Conservation (phyloP, 768 basidiomycete genomes). For the Boletus rubroflammeus region DNA sequence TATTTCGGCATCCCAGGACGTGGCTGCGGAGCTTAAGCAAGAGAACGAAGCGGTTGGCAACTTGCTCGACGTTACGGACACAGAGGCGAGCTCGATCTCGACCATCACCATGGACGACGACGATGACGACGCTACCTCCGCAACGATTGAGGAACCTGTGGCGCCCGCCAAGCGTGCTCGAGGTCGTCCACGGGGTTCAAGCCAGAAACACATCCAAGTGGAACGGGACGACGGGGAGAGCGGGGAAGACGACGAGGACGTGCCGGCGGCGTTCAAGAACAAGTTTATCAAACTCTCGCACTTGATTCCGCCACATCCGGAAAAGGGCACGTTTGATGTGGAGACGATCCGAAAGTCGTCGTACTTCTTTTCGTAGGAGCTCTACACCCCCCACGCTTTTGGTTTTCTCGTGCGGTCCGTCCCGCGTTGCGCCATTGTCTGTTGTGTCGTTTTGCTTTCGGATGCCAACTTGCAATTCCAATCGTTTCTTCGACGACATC, state of each 20-base stretch:
- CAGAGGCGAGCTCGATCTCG: constrained; percentile 31
- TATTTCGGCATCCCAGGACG: constrained; percentile 40
- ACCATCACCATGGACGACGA: constrained; percentile 15
- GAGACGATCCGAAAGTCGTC: constrained; percentile 71
- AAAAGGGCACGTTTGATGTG: constrained; percentile 85
- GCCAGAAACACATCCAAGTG: constrained; percentile 17
- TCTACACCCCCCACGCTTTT: neutral
- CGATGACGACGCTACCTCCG: neutral
- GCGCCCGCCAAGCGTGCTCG: constrained; percentile 9
- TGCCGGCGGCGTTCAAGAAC: constrained; percentile 33
- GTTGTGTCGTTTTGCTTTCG: neutral
- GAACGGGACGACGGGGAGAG: neutral
- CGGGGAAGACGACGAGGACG: constrained; percentile 20
- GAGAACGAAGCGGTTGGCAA: constrained; percentile 25
- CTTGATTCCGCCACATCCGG: constrained; percentile 75
- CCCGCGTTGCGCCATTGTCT: neutral
- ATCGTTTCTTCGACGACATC: neutral
- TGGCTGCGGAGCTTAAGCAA: constrained; percentile 30
- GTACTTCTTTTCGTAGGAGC: constrained; percentile 88
- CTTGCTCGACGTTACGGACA: constrained; percentile 40
- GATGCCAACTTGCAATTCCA: neutral
- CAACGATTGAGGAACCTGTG: neutral
- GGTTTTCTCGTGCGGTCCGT: no score
- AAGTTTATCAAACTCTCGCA: constrained; percentile 75
- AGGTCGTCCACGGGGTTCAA: constrained; percentile 21